Conservation (phyloP, 2,329 filamentous ascomycete genomes). For the Talaromyces sp. region DNA sequence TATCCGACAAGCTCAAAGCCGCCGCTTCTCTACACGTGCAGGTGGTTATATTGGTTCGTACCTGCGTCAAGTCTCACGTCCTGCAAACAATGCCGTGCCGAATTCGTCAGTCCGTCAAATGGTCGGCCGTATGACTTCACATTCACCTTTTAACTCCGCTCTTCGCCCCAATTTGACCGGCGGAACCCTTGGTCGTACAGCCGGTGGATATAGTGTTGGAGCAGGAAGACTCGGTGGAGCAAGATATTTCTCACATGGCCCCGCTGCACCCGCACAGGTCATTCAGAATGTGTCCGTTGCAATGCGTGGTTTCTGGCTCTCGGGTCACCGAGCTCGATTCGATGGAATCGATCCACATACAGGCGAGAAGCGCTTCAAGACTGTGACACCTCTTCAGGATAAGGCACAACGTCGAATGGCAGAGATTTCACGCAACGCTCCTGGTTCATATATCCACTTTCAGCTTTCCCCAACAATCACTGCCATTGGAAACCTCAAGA, state of each 20-base stretch:
- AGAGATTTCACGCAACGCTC: slow-evolving; percentile 48
- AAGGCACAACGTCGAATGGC: slow-evolving; percentile 67
- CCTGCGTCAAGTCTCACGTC: slow-evolving; percentile 44
- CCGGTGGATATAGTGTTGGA: slow-evolving; percentile 80
- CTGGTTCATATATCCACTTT: slow-evolving; percentile 87
- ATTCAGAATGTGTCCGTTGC: slow-evolving; percentile 93
- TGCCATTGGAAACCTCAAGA: slow-evolving; percentile 61
- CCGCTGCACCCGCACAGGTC: slow-evolving; percentile 81
- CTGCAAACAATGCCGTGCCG: slow-evolving; percentile 48
- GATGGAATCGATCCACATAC: slow-evolving; percentile 66
- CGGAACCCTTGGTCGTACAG: slow-evolving; percentile 75
- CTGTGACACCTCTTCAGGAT: slow-evolving; percentile 71
- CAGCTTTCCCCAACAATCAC: slow-evolving; percentile 84
- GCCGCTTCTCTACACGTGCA: slow-evolving; percentile 59
- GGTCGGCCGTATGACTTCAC: slow-evolving; percentile 63
- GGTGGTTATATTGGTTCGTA: slow-evolving; percentile 50
- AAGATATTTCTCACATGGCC: slow-evolving; percentile 85
- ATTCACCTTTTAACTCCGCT: slow-evolving; percentile 81
- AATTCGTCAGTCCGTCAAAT: slow-evolving; percentile 55
- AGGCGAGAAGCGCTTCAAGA: slow-evolving; percentile 75
- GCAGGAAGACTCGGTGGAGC: slow-evolving; percentile 66
- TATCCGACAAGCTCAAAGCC: slow-evolving; percentile 61
- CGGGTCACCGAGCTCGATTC: slow-evolving; percentile 82
- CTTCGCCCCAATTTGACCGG: slow-evolving; percentile 90
- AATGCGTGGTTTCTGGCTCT: slow-evolving; percentile 87